Evolutionary conservation across 345 rosid species (phyloP).

Genomic region (Dipteronia sinensis): DNA sequence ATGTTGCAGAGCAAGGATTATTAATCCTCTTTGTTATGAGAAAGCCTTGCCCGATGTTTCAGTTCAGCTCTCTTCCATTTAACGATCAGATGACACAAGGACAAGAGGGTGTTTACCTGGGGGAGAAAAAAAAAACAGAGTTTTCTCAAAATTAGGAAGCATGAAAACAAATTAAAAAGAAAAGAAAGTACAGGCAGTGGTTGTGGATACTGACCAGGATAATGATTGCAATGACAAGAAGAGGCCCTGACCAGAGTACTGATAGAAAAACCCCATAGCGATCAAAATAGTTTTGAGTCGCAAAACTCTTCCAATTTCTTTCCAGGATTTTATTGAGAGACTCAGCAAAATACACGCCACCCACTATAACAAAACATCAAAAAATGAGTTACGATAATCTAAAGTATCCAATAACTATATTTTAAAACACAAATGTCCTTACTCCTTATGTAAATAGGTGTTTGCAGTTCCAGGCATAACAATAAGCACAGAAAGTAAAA

Average conservation of each 20-base stretch:
- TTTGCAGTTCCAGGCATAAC: background rate
- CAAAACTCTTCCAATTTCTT: conserved; percentile 79
- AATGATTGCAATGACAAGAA: conserved; percentile 68
- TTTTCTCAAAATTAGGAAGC: background rate
- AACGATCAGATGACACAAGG: conserved; percentile 77
- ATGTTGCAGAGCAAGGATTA: conserved; percentile 9
- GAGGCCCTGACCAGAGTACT: conserved; percentile 94
- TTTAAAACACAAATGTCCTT: background rate
- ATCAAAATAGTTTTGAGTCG: conserved; percentile 91
- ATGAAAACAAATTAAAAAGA: background rate
- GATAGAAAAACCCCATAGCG: conserved; percentile 80
- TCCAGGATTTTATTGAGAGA: conserved; percentile 59
- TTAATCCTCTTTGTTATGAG: conserved; percentile 77
- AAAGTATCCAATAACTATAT: background rate
- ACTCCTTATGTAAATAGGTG: background rate
- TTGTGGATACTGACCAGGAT: conserved; percentile 63
- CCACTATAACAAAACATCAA: conserved; percentile 53
- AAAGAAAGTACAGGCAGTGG: conserved; percentile 1
- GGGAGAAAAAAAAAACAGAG: conserved; percentile 12
- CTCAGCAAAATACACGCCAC: conserved; percentile 92
- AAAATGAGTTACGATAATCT: background rate
- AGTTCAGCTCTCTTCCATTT: conserved; percentile 97
- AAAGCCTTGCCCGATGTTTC: conserved; percentile 78
- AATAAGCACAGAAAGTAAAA: background rate
- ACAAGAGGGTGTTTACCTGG: conserved; percentile 86